Evolutionary conservation across 495 filamentous ascomycete species (phyloP).

Genomic region (Aspergillus nanangensis): DNA sequence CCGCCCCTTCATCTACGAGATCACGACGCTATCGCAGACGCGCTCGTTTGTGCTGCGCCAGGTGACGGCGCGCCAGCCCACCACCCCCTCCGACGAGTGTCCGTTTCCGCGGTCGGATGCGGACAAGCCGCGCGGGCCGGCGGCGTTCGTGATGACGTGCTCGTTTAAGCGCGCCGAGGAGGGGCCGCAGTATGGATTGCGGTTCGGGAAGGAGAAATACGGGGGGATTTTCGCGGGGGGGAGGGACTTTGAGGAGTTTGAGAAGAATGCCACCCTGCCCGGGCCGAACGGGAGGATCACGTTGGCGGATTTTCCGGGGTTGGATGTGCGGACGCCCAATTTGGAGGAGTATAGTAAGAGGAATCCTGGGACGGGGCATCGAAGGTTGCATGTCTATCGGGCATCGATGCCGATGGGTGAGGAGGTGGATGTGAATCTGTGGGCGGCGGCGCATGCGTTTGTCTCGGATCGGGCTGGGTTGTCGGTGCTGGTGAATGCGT

Average conservation of each 20-base stretch:
- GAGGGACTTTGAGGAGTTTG: too few species aligned
- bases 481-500: not conserved
- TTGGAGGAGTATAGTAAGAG: not conserved
- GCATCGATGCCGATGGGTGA: not conserved
- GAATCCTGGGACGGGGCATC: not conserved
- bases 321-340: constrained; percentile 4
- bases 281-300: not conserved
- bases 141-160: constrained; percentile 2
- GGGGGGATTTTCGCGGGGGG: not conserved
- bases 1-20: constrained; percentile 3
- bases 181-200: not conserved
- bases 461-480: constrained; percentile 2
- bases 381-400: not conserved
- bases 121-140: not conserved
- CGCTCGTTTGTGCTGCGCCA: constrained; percentile 1
- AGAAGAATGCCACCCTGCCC: not conserved
- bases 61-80: constrained; percentile 5
- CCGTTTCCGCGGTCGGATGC: constrained; percentile 3
- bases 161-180: constrained; percentile 2
- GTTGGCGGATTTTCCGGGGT: not conserved
- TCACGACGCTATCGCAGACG: constrained; percentile 2
- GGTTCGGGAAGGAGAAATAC: constrained; percentile 1
- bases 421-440: not conserved
- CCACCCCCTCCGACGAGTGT: constrained; percentile 2
- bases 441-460: not conserved